Conservation (phyloP, 202 grass and related monocot genomes). For the Schoenoplectus tabernaemontani region DNA sequence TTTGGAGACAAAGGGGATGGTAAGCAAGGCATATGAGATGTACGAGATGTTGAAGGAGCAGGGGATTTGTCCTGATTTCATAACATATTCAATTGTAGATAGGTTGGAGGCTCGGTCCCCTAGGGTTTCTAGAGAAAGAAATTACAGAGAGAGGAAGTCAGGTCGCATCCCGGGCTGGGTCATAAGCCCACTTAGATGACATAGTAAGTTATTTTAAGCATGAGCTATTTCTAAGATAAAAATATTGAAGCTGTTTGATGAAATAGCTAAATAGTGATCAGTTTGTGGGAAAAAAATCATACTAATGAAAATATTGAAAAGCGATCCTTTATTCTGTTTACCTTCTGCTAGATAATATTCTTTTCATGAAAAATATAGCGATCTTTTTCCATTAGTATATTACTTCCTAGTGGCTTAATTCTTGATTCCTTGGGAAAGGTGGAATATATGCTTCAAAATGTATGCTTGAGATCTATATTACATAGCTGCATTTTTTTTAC, state of each 20-base stretch:
- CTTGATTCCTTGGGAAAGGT: neutral
- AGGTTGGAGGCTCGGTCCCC: conserved; percentile 48
- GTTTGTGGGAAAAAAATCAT: neutral
- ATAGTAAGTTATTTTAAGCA: conserved; percentile 19
- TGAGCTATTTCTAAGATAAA: neutral
- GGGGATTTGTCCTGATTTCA: conserved; percentile 63
- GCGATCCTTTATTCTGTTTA: conserved; percentile 9
- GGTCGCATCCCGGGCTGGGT: conserved; percentile 48
- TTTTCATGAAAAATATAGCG: neutral
- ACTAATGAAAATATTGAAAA: conserved; percentile 8
- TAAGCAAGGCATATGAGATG: conserved; percentile 49
- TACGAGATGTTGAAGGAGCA: conserved; percentile 65
- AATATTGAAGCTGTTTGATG: neutral
- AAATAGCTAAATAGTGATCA: neutral
- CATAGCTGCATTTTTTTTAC: neutral
- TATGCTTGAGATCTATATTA: neutral
- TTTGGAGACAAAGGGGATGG: conserved; percentile 58
- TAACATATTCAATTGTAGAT: conserved; percentile 84
- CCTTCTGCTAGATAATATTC: conserved; percentile 6
- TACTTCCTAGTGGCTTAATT: conserved; percentile 18
- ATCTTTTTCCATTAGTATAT: neutral
- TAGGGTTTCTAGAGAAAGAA: conserved; percentile 31
- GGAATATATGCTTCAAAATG: conserved; percentile 28
- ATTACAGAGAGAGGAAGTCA: conserved; percentile 48
- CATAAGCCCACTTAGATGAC: conserved; percentile 63